Base-by-base conservation (phyloP, 345 rosid genomes). In the Gossypium arboreum region DNA sequence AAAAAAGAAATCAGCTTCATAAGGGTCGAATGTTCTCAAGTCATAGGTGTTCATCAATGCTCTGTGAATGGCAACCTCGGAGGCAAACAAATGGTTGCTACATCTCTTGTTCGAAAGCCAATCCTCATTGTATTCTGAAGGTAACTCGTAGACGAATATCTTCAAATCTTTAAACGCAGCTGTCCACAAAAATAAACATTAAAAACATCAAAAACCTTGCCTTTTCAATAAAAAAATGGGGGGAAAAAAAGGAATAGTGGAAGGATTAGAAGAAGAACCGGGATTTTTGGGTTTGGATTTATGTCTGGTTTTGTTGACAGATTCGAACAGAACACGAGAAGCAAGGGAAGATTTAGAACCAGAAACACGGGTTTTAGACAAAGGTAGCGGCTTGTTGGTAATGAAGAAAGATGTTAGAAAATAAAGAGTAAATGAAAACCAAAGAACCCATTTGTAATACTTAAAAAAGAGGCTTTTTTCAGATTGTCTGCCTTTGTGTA, bases 1-100 rank as follows among this genome's bases (percentile, higher is more conserved):
- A 80, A 95, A 90, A 90, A 90, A 95, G 84, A 89, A 95, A 75
- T 95, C 99, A 2, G 98, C 99, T 70, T 91, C 92, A 58, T 83
- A 81, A 0, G 99, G 94, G 63, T 95, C 86, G 63, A 85, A 77
- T 11, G 99, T 93, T 77, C 94, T 90, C 15, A 86, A 77, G 0
- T 83, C 85, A 71, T 85, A 27, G 72, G 88, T 85, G 75, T 84
- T 86, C 47, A 85, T 76, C 3, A 91, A 18, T 0, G 98, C 97
- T 68, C 75, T 86, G 78, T 95, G 99, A 17, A 95, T 84, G 7
- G 98, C 97, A 9, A 95, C 99, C 86, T 95, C 99, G 6, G 99
- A 83, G 16, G 99, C 99, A 51, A 95, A 95, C 80, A 95, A 81
- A 63, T 95, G 99, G 80, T 62, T 89, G 83, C 87, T 84, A 79